These are phyloP conservation scores for Prasinococcaceae sp. DNA, from an alignment of 139 green algal genomes.

Conservation along the genomic window DNA sequence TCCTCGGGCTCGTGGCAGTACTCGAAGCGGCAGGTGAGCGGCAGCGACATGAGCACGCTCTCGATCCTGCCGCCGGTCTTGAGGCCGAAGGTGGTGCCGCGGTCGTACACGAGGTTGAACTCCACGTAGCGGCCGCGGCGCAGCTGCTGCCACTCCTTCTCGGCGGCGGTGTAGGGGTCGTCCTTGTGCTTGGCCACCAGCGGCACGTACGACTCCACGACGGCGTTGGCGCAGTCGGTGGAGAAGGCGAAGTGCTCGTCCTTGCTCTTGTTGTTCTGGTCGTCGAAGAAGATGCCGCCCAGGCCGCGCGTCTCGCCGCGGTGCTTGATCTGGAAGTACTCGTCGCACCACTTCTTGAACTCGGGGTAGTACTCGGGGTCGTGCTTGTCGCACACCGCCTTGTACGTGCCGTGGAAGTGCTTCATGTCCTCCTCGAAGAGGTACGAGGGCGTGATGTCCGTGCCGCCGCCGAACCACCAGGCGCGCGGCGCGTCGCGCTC, in stretches of 20 bases:
- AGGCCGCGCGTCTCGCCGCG: slow-evolving; percentile 66
- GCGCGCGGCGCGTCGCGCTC: slow-evolving; percentile 31
- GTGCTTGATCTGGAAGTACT: slow-evolving; percentile 97
- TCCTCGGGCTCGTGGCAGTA: slow-evolving; percentile 62
- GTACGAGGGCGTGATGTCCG: slow-evolving; percentile 93
- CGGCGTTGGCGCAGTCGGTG: slow-evolving; percentile 38
- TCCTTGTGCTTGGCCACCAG: slow-evolving; percentile 83
- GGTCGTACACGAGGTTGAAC: slow-evolving; percentile 97
- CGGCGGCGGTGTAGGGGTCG: slow-evolving; percentile 61
- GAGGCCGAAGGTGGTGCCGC: slow-evolving; percentile 94
- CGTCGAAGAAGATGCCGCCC: slow-evolving; percentile 97
- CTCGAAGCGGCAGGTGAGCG: slow-evolving; percentile 62
- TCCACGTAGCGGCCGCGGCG: slow-evolving; percentile 81
- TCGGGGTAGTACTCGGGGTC: slow-evolving; percentile 79
- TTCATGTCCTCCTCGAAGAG: slow-evolving; percentile 84
- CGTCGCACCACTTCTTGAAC: slow-evolving; percentile 91
- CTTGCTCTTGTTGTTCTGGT: slow-evolving; percentile 66
- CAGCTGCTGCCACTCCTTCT: slow-evolving; percentile 94
- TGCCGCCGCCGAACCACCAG: slow-evolving; percentile 99
- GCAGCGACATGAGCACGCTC: slow-evolving; percentile 49
- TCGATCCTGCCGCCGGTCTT: slow-evolving; percentile 96
- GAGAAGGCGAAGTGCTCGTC: slow-evolving; percentile 49
- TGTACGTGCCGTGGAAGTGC: slow-evolving; percentile 82
- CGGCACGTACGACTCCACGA: slow-evolving; percentile 65
- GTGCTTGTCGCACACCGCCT: slow-evolving; percentile 79